These are phyloP conservation scores for sorghum (Sorghum bicolor) DNA, from an alignment of 176 grass and related monocot species.

Conservation along the genomic window Sorghum_bicolor_NCBIv3 NC_012870.2:67073501-67074000, in stretches of 20 bases:
- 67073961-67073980: background rate
- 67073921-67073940: background rate
- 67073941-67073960: background rate
- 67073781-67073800: background rate
- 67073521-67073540: background rate
- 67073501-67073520: background rate
- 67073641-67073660: slow-evolving; percentile 50
- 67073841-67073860: slow-evolving; percentile 42
- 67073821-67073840: slow-evolving; percentile 40
- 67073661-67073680: slow-evolving; percentile 42
- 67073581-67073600: slow-evolving; percentile 19
- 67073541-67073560: background rate
- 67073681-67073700: background rate
- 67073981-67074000: background rate
- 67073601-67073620: slow-evolving; percentile 32
- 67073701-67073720: no score
- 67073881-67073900: slow-evolving; percentile 46
- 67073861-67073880: slow-evolving; percentile 40
- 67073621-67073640: slow-evolving; percentile 31
- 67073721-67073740: background rate
- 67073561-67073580: background rate
- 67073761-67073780: background rate
- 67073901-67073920: slow-evolving; percentile 32
- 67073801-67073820: slow-evolving; percentile 28
- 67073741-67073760: background rate